phyloP scores from a whole-genome alignment of 2,329 filamentous ascomycete species.

The Paracoccidioides brasiliensis region DNA sequence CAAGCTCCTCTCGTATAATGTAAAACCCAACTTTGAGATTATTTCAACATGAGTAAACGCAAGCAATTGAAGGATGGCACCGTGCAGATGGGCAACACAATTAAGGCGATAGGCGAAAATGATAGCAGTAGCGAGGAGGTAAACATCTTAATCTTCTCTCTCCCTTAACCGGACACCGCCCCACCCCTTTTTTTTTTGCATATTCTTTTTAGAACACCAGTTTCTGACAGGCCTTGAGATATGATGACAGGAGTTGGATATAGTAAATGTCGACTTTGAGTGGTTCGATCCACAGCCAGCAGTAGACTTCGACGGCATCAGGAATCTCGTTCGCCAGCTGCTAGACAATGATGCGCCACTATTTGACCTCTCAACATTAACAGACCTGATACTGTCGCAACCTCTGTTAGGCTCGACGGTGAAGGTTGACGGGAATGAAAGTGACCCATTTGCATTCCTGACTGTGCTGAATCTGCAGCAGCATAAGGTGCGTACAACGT shows the following conservation, averaged over 20 bases:
- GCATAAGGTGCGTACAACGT: conserved; percentile 41
- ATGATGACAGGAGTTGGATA: conserved; percentile 60
- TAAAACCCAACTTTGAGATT: not conserved
- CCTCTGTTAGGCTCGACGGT: conserved; percentile 83
- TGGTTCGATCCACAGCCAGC: conserved; percentile 91
- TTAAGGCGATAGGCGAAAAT: conserved; percentile 25
- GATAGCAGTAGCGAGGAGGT: conserved; percentile 30
- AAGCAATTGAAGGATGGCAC: conserved; percentile 37
- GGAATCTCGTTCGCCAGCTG: conserved; percentile 77
- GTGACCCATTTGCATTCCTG: conserved; percentile 83
- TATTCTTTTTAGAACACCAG: not conserved
- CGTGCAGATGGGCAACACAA: conserved; percentile 31
- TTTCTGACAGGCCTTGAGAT: not conserved
- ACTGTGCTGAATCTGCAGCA: conserved; percentile 73
- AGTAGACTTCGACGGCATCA: conserved; percentile 89
- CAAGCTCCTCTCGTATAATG: not conserved
- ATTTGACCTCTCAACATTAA: conserved; percentile 75
- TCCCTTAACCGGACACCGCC: too few species aligned
- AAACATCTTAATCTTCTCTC: not conserved
- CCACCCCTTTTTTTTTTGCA: too few species aligned
- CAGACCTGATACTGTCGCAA: conserved; percentile 78
- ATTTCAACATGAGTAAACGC: conserved; percentile 37
- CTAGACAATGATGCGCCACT: conserved; percentile 77
- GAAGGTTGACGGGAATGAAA: conserved; percentile 91
- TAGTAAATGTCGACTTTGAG: conserved; percentile 93